A percentile compares a stretch with the other conserved stretches of the same genome.
phyloP scores from a whole-genome alignment of 148 eudicot species.

The Chenopodium suecicum region DNA sequence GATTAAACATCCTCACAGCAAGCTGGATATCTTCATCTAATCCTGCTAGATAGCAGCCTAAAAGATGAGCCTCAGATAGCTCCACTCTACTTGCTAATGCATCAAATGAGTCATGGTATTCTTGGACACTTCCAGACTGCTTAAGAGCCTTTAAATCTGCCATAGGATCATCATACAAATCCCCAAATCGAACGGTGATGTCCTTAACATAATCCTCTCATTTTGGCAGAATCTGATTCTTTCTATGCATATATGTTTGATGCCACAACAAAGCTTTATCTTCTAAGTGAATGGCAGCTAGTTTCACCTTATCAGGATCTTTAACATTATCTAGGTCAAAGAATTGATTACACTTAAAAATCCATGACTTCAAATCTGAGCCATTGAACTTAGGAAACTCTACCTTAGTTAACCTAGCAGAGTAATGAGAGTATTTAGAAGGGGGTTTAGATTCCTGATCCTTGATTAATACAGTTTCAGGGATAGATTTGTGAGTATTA shows the following conservation, averaged over 20 bases:
- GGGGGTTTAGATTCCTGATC: too few species aligned
- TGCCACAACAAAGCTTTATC: neutral
- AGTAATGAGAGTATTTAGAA: too few species aligned
- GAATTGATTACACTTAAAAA: too few species aligned
- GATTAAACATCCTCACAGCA: too few species aligned
- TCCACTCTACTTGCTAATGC: neutral
- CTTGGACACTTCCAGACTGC: neutral
- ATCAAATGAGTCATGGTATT: neutral
- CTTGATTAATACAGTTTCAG: too few species aligned
- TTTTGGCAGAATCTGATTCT: neutral
- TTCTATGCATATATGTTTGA: neutral
- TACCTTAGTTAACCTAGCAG: too few species aligned
- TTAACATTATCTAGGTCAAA: too few species aligned
- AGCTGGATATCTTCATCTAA: too few species aligned
- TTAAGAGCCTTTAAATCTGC: neutral
- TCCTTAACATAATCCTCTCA: neutral
- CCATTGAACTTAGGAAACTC: too few species aligned
- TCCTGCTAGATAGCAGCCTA: neutral
- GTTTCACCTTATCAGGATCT: neutral
- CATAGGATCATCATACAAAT: conserved; percentile 1
- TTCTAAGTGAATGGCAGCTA: neutral
- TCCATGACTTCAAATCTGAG: too few species aligned
- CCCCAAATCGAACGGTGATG: neutral
- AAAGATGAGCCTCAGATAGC: neutral
- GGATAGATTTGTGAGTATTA: too few species aligned